Conservation (phyloP, 2,329 filamentous ascomycete genomes). For the Aspergillus pseudoviridinutans region DNA sequence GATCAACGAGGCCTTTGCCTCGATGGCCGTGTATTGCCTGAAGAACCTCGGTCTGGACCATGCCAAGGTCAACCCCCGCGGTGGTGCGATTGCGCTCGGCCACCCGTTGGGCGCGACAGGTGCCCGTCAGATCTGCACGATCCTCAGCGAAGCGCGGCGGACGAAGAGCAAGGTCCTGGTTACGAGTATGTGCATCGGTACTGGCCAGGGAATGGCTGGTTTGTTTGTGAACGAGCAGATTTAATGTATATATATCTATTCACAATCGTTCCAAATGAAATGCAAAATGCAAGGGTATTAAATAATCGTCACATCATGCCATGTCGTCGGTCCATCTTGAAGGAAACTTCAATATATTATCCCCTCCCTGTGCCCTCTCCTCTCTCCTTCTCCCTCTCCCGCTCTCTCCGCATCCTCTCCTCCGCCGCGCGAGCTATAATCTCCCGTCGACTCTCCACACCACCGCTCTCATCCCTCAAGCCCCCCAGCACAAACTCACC, state of each 20-base stretch:
- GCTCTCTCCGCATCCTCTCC: conserved; percentile 55
- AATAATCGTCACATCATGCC: background rate
- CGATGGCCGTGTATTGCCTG: conserved; percentile 93
- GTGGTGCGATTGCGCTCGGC: conserved; percentile 87
- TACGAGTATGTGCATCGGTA: conserved; percentile 83
- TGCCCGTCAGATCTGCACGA: conserved; percentile 85
- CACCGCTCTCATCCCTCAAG: conserved; percentile 39
- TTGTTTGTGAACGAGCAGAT: conserved; percentile 63
- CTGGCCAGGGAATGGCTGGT: conserved; percentile 64
- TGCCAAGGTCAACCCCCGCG: conserved; percentile 83
- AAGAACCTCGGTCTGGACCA: conserved; percentile 61
- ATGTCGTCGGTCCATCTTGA: background rate
- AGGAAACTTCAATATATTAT: conserved; percentile 4
- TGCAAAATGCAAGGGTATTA: background rate
- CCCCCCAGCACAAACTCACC: conserved; percentile 72
- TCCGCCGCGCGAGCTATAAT: conserved; percentile 71
- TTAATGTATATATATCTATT: conserved; percentile 9
- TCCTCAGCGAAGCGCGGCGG: conserved; percentile 76
- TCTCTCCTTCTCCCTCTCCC: conserved; percentile 35
- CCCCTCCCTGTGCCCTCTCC: conserved; percentile 28
- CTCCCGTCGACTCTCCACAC: conserved; percentile 64
- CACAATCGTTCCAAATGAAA: background rate
- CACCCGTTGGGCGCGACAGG: conserved; percentile 90
- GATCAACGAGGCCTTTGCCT: conserved; percentile 96
- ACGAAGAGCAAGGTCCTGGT: conserved; percentile 86